Base-by-base conservation (phyloP, 1,139 yeast genomes). In the Zygosaccharomyces pseudobailii region DNA sequence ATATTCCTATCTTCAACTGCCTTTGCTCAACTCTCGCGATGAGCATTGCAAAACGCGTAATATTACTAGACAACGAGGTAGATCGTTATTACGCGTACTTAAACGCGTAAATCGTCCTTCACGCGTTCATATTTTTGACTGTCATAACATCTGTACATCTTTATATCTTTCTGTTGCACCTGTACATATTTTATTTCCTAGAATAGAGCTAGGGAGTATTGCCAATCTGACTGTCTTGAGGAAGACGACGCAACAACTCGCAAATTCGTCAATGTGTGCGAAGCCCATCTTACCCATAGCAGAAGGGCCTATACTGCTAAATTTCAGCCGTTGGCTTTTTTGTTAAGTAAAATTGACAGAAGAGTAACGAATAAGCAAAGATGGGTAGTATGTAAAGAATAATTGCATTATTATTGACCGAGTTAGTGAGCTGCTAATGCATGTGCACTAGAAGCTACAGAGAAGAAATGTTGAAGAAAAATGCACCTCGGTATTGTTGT, bases 331-430 rank as follows among this genome's bases (percentile, higher is more conserved):
- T 7, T 9, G 33, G 10, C 13, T 6, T 30, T 13, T 30, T 30
- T 13, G 7, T n/a, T 10, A n/a, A 6, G 33, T 30, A n/a, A 2
- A 10, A 4, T 30, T 30, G 19, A 19, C 32, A 38, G n/a, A 38
- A 45, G 41, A 49, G 34, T 27, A 46, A 42, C 44, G 55, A 50
- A 63, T 61, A 68, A 72, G 71, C 70, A 75, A 79, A 70, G 73
- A 79, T 80, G 85, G 75, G 82, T 76, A 80, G 84, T 79, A 79
- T 74, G 84, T 79, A 74, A 36, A 37, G 42, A 36, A 45, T 43
- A 32, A 35, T 20, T 21, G 28, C n/a, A 30, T 45, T 42, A 33
- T 13, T 9, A 8, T 19, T 17, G 6, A 25, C 8, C 17, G n/a
- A 3, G 27, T 17, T 22, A 4, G 37, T 17, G 37, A 10, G 27